Evolutionary conservation across 345 rosid genomes (phyloP).

Genomic region (Sonneratia caseolaris): DNA sequence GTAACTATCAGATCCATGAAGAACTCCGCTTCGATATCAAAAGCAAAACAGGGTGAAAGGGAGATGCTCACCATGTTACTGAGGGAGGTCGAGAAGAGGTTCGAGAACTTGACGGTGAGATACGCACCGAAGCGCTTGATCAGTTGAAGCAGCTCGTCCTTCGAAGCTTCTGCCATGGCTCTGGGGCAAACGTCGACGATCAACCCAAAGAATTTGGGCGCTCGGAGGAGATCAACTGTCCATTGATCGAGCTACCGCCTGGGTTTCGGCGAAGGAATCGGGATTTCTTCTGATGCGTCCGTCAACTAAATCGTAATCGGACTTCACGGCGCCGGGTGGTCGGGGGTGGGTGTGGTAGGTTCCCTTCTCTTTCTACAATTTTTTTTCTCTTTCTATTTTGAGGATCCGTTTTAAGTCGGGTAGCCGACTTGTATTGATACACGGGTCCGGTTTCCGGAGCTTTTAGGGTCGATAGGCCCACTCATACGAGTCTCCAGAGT

Average conservation of each 20-base stretch:
- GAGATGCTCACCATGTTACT: slow-evolving; percentile 42
- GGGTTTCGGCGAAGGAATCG: neutral
- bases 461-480: too few relatives aligned
- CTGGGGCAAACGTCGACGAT: neutral
- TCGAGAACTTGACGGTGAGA: slow-evolving; percentile 59
- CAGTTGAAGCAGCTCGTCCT: slow-evolving; percentile 72
- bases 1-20: neutral
- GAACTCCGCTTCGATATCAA: neutral
- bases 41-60: slow-evolving; percentile 9
- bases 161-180: slow-evolving; percentile 53
- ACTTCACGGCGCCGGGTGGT: neutral
- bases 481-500: too few relatives aligned
- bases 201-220: neutral
- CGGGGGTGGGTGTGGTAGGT: too few relatives aligned
- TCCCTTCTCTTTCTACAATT: too few relatives aligned
- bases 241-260: neutral
- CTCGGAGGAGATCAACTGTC: neutral
- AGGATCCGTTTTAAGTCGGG: too few relatives aligned
- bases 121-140: slow-evolving; percentile 86
- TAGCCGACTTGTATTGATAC: too few relatives aligned
- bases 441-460: too few relatives aligned
- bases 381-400: too few relatives aligned
- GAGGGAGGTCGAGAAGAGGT: slow-evolving; percentile 51
- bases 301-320: neutral
- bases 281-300: neutral